Evolutionary conservation across 148 eudicot species (phyloP).

Genomic region (Rheum nobile): DNA sequence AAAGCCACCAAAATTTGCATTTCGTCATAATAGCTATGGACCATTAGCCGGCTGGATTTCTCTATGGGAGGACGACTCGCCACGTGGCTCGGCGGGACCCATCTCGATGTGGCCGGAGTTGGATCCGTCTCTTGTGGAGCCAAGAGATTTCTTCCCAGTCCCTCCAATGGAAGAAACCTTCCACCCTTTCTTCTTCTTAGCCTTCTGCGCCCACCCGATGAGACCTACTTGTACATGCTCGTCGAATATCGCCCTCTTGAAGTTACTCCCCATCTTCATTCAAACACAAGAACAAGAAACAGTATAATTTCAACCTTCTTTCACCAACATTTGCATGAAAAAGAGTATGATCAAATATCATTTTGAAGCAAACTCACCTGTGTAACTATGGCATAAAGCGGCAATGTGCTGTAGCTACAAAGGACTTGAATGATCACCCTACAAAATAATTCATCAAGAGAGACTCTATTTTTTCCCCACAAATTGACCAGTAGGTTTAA

Average conservation of each 20-base stretch:
- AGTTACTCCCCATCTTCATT: slow-evolving; percentile 71
- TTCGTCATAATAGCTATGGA: not conserved
- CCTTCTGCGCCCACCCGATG: slow-evolving; percentile 72
- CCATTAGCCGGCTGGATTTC: not conserved
- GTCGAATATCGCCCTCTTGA: slow-evolving; percentile 78
- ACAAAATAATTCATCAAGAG: slow-evolving; percentile 7
- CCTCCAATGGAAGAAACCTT: slow-evolving; percentile 13
- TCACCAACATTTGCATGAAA: not conserved
- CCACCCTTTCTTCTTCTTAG: slow-evolving; percentile 38
- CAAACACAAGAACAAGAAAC: not conserved
- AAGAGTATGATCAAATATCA: not conserved
- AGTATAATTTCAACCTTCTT: not conserved
- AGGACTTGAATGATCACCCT: slow-evolving; percentile 70
- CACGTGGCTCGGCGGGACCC: not conserved
- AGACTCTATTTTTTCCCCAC: not conserved
- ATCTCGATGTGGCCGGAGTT: not conserved
- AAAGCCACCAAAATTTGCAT: not conserved
- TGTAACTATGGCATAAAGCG: slow-evolving; percentile 83
- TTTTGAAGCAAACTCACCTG: slow-evolving; percentile 33
- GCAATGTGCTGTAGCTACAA: slow-evolving; percentile 87
- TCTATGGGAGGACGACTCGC: not conserved
- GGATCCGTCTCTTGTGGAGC: not conserved
- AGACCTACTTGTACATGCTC: slow-evolving; percentile 79
- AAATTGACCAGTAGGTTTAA: too few species aligned
- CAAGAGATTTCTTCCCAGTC: not conserved